These are phyloP conservation scores for Sphaerulina populicola DNA, from an alignment of 2,329 filamentous ascomycete genomes.

Conservation along the genomic window DNA sequence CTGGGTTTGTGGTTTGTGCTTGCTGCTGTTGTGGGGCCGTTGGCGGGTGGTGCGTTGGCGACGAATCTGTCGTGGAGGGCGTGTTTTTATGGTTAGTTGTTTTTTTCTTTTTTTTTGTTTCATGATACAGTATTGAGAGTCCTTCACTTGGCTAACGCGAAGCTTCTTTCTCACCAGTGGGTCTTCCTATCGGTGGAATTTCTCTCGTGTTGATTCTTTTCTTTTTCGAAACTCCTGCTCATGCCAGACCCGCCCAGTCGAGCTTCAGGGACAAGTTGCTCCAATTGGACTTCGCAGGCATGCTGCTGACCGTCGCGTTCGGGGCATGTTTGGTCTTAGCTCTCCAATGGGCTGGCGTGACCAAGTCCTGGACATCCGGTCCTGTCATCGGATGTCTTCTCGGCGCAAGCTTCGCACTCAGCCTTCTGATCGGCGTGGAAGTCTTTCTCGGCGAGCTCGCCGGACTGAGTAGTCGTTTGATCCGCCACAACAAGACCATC, in stretches of 20 bases:
- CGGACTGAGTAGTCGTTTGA: slow-evolving; percentile 1
- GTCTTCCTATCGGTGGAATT: slow-evolving; percentile 39
- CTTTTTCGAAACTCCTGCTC: slow-evolving; percentile 27
- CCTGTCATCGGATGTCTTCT: slow-evolving; percentile 43
- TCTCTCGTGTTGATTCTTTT: slow-evolving; percentile 33
- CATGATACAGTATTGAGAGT: slow-evolving; percentile 18
- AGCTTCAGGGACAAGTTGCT: slow-evolving; percentile 34
- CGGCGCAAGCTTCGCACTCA: slow-evolving; percentile 36
- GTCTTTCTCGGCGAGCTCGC: slow-evolving; percentile 23
- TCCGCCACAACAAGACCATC: slow-evolving; percentile 32
- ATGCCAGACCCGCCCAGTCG: slow-evolving; percentile 24
- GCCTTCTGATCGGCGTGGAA: slow-evolving; percentile 38
- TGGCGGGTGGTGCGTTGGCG: slow-evolving; percentile 59
- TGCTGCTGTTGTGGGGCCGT: slow-evolving; percentile 48
- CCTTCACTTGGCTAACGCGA: neutral
- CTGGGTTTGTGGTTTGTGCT: slow-evolving; percentile 23
- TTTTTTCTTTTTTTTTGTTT: neutral
- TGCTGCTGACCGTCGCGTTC: slow-evolving; percentile 41
- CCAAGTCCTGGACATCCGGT: slow-evolving; percentile 40
- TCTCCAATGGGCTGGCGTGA: slow-evolving; percentile 45
- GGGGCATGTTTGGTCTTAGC: slow-evolving; percentile 45
- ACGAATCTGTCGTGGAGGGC: slow-evolving; percentile 53
- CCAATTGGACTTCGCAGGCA: slow-evolving; percentile 44
- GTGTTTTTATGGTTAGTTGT: slow-evolving; percentile 36
- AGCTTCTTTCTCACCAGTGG: neutral